phyloP scores from a whole-genome alignment of 2,329 filamentous ascomycete species.

The Daldinia sp. region DNA sequence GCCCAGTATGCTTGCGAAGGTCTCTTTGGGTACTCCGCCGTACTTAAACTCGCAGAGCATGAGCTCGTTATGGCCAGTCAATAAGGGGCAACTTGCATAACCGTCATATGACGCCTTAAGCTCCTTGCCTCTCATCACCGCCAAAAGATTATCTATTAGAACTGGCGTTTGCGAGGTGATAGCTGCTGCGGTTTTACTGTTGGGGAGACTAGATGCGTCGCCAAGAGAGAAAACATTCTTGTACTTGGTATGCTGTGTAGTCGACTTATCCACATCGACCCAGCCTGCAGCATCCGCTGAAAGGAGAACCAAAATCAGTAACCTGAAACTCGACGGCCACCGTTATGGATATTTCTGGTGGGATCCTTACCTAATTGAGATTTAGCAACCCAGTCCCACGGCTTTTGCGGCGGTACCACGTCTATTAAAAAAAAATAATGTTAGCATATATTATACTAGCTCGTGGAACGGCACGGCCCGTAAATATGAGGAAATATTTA shows the following conservation, averaged over 20 bases:
- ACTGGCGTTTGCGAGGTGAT: slow-evolving; percentile 55
- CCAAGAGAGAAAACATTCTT: slow-evolving; percentile 53
- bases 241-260: slow-evolving; percentile 48
- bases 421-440: slow-evolving; percentile 24
- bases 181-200: slow-evolving; percentile 56
- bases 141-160: slow-evolving; percentile 53
- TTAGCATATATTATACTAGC: slow-evolving; percentile 6
- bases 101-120: slow-evolving; percentile 51
- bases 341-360: not conserved
- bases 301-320: slow-evolving; percentile 58
- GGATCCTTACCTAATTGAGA: slow-evolving; percentile 48
- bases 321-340: not conserved
- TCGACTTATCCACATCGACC: slow-evolving; percentile 48
- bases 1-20: slow-evolving; percentile 48
- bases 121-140: slow-evolving; percentile 48
- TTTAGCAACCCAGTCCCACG: slow-evolving; percentile 47
- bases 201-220: slow-evolving; percentile 51
- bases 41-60: slow-evolving; percentile 60
- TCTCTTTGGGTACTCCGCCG: slow-evolving; percentile 56
- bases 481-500: not conserved
- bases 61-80: slow-evolving; percentile 55
- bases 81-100: slow-evolving; percentile 56
- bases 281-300: slow-evolving; percentile 51
- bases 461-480: not conserved
- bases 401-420: slow-evolving; percentile 49